Evolutionary conservation across 768 basidiomycete genomes (phyloP), one percentile per base, ranked within the genome.

Genomic region (Tricholoma matsutake): DNA sequence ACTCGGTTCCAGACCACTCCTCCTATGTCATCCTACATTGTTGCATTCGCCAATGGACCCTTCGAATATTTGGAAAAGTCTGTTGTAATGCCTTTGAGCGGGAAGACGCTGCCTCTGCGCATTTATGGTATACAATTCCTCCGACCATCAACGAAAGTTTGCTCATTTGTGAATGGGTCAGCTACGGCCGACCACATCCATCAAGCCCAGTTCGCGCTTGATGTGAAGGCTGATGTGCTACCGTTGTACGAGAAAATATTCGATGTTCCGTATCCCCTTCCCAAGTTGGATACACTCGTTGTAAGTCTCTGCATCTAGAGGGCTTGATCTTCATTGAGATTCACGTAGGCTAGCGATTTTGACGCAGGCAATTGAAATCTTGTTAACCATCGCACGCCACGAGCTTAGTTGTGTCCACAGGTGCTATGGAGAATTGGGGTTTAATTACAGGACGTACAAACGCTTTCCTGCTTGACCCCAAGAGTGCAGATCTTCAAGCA

Each of bases 401-500:
- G 5, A 53, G 52, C 22, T 60, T 39, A 31, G 32, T 41, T 52
- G 32, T 58, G 59, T 56, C 7, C 22, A 60, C 65, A 79, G 84
- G 88, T 61, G 89, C 90, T 4, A 95, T 96, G 95, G 96, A 97
- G 74, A 95, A 94, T 72, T 94, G 91, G 91, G 93, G 92, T 28
- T 77, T 96, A 59, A 97, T 97, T 70, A 96, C 90, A 13, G 96
- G 95, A 18, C 79, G 95, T 47, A 95, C 94, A 0, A 85, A 79
- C 43, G 89, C 87, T 4, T 90, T 92, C 71, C 75, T 96, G 45
- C 81, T 91, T 62, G 91, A 97, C 71, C 85, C 86, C n/a, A 78
- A 88, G 70, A 86, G 83, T 58, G 82, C 83, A 25, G 89, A 92
- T 66, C 73, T 94, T 53, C 76, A 76, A 9, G 88, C 86, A 41